Evolutionary conservation across 2,329 filamentous ascomycete genomes (phyloP), one percentile per base, ranked within the genome.

Genomic region (Sarocladium strictum): DNA sequence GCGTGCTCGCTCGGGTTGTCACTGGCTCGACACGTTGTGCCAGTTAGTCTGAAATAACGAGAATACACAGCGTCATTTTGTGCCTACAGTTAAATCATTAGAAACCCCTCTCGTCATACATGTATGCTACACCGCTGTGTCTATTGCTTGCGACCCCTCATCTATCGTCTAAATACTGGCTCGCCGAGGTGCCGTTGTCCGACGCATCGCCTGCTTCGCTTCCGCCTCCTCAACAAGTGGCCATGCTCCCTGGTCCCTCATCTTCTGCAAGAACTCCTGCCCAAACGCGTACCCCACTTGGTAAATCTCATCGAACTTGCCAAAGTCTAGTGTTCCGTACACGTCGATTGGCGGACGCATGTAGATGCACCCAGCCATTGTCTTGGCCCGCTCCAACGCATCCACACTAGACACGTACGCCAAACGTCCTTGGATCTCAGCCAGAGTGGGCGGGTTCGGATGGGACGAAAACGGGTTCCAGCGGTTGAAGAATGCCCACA

Each of bases 231-330:
- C 85, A 51, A 81, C 78, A 45, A 88, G 63, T 23, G 82, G 82
- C 61, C 99, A 72, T 37, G 87, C 79, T 0, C 93, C 93, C 63
- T 95, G 80, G 37, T 89, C 88, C 65, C 85, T 85, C 67, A 97
- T 74, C 61, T 85, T 80, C 53, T 83, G 83, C 60, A 99, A 70
- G 67, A 87, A 97, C 54, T 90, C 83, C 67, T 87, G 86, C 3
- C 91, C 94, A 65, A 86, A 99, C 54, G 81, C 79, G 70, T 96
- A 96, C 1, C 94, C 95, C 11, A 97, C 80, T 61, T 87, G 79
- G 65, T 95, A 96, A 54, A 99, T 93, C 76, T 99, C 95, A 64
- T 97, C 93, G 69, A 99, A 99, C 69, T 96, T 97, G 58, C 85
- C 89, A 75, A 99, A 99, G 56, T 99, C 94, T 27, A 99, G 75